These are phyloP conservation scores for Escallonia rubra DNA, from an alignment of 129 eudicot genomes.

Conservation along the genomic window DNA sequence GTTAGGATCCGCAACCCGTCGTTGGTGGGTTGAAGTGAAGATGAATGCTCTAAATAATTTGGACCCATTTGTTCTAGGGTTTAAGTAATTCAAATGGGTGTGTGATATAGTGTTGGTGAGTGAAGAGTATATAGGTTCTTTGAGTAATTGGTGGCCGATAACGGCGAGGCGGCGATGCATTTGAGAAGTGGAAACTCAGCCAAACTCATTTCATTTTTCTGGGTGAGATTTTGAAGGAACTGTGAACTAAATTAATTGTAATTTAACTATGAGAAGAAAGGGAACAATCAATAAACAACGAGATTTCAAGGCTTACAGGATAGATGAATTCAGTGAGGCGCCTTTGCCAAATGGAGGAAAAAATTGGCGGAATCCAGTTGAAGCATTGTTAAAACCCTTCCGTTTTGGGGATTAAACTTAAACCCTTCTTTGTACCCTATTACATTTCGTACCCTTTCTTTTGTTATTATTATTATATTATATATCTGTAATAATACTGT, in stretches of 20 bases:
- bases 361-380: neutral
- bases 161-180: constrained; percentile 44
- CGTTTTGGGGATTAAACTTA: neutral
- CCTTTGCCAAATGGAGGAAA: too few species aligned
- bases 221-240: neutral
- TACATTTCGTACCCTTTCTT: neutral
- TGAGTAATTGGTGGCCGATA: constrained; percentile 30
- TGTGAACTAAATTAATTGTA: neutral
- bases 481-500: too few species aligned
- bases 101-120: neutral
- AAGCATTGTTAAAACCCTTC: neutral
- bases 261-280: neutral
- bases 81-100: neutral
- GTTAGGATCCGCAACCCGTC: constrained; percentile 41
- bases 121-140: constrained; percentile 17
- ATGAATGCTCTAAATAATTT: constrained; percentile 37
- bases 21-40: constrained; percentile 36
- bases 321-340: neutral
- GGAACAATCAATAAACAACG: neutral
- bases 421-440: constrained; percentile 4
- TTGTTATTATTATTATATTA: too few species aligned
- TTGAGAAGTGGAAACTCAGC: constrained; percentile 3
- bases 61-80: constrained; percentile 26
- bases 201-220: neutral
- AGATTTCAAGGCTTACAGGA: neutral